A percentile compares a stretch with the other conserved stretches of the same genome.
Evolutionary conservation across 441 rosid species (phyloP).

Genomic region (Capsella rubella): DNA sequence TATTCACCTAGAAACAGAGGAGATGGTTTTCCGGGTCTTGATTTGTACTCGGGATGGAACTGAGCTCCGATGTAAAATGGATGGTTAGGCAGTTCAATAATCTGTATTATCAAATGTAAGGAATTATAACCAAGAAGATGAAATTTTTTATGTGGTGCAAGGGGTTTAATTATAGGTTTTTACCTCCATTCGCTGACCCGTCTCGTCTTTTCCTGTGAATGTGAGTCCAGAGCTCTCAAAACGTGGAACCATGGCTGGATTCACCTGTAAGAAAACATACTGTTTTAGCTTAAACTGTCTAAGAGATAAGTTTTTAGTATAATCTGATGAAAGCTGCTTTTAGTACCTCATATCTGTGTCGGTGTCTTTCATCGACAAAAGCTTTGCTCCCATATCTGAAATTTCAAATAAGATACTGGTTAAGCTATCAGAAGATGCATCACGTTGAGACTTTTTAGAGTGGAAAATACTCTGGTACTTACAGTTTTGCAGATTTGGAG

Average conservation of each 20-base stretch:
- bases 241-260: conserved; percentile 64
- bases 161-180: background rate
- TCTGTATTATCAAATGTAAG: conserved; percentile 54
- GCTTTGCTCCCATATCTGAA: conserved; percentile 61
- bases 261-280: conserved; percentile 53
- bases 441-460: background rate
- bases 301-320: background rate
- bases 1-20: conserved; percentile 75
- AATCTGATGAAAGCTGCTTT: conserved; percentile 16
- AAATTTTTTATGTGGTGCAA: background rate
- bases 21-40: conserved; percentile 94
- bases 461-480: conserved; percentile 28
- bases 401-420: background rate
- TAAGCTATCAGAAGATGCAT: conserved; percentile 4
- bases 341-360: conserved; percentile 74
- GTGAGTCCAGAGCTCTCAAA: conserved; percentile 64
- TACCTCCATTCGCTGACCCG: conserved; percentile 73
- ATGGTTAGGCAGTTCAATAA: conserved; percentile 79
- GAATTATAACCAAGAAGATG: conserved; percentile 21
- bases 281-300: background rate
- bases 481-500: conserved; percentile 67
- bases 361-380: conserved; percentile 67
- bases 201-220: conserved; percentile 73
- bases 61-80: conserved; percentile 90
- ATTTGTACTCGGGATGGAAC: conserved; percentile 97